Base-by-base conservation (phyloP, 495 filamentous ascomycete species). In the Rhypophila decipiens region DNA sequence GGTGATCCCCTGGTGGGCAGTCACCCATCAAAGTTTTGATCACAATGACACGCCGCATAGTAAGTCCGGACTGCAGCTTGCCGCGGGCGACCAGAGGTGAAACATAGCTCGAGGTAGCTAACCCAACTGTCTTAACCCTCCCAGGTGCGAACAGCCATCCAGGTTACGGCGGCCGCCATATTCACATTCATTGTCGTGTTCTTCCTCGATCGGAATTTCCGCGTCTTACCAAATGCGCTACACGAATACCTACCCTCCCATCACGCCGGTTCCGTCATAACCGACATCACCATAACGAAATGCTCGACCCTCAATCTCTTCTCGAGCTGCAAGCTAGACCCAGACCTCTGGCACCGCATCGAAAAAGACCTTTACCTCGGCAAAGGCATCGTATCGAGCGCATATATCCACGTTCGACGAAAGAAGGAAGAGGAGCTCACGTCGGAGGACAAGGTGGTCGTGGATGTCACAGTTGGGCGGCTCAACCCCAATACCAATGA, bases 321-420 rank as follows among this genome's bases (percentile, higher is more conserved):
- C 45, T 85, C 83, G 2, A 81, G 72, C 43, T 97, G 93, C 74
- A 82, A 79, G 52, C 77, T 95, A 46, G 83, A 90, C 62, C 63
- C 79, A n/a, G 67, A 77, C 36, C 60, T 73, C 47, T 98, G 93
- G 93, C 78, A 85, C 50, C 82, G 86, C 44, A 71, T 97, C 50
- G 87, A 95, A 46, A 98, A 97, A 70, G 90, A 98, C 59, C 77
- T 98, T 1, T 93, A 90, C 64, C 76, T 98, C 15, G 76, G 75
- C 49, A 75, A 75, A 35, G 76, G 78, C 41, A 87, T 85, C 78
- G 70, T 88, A 37, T 82, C 79, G 33, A 83, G 76, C 59, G 94
- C 90, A 41, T 97, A 86, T 64, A 61, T 98, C 23, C 84, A 91
- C 59, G 78, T 96, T 46, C 76, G 88, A 61, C 74, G 88, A 33